Percentiles rank a stretch among this genome's conserved stretches.
Evolutionary conservation across 2,329 filamentous ascomycete genomes (phyloP).

Genomic region (Sporothrix pseudoabietina): DNA sequence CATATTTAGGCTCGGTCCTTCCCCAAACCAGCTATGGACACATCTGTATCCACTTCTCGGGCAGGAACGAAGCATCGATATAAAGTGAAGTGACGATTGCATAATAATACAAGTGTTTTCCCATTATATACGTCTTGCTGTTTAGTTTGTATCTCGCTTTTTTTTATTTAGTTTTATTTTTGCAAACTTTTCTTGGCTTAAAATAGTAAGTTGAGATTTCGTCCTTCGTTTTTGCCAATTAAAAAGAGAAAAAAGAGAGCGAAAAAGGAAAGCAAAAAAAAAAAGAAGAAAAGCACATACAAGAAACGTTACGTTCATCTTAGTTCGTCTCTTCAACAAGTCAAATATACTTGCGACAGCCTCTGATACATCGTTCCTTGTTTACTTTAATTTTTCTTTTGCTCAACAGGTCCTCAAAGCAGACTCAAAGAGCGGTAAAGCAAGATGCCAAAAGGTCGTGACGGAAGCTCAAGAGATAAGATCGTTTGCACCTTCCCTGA

Average conservation of each 20-base stretch:
- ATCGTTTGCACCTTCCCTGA: neutral
- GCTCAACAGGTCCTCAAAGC: neutral
- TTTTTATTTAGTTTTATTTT: no score
- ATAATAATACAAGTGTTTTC: neutral
- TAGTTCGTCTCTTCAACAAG: no score
- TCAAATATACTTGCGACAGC: no score
- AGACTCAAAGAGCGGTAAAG: neutral
- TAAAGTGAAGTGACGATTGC: neutral
- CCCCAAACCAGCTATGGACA: neutral
- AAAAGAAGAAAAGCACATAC: no score
- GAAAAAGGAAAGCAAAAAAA: no score
- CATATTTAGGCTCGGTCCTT: neutral
- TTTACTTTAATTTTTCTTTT: neutral
- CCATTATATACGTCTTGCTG: no score
- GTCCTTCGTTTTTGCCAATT: no score
- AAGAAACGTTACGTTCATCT: no score
- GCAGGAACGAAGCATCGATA: neutral
- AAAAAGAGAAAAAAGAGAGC: no score
- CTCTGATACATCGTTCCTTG: neutral
- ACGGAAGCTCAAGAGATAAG: neutral
- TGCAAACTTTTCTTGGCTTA: no score
- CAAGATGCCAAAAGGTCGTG: neutral
- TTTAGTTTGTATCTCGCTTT: no score
- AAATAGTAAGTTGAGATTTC: no score
- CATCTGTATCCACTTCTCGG: neutral